Evolutionary conservation across 192 early-diverging fungal genomes (phyloP), one percentile per base, ranked within the genome.

Genomic region (Gorgonomyces haynaldii): DNA sequence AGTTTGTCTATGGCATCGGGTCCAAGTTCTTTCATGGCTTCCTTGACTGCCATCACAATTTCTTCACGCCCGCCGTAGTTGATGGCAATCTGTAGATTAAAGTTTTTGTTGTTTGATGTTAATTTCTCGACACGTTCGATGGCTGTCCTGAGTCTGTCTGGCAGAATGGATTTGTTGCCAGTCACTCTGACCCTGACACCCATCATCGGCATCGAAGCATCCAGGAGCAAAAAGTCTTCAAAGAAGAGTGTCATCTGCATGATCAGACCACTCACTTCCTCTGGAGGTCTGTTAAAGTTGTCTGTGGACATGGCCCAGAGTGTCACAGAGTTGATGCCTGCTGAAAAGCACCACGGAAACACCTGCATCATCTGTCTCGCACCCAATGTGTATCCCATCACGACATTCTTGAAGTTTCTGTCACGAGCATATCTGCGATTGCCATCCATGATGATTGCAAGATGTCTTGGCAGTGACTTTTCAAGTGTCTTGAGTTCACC

Each of bases 231-330:
- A 38, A 97, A 71, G 38, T 85, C 81, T 5, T 70, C 58, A 48
- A 99, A 80, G 52, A n/a, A n/a, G n/a, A n/a, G 90, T 89, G 4
- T 69, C 65, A 35, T 69, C 65, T 25, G 85, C 82, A 10, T 96
- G 49, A 15, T 79, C 59, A 89, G 96, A 93, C 37, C 68, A 2
- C 83, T 64, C 2, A 99, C 91, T 62, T 98, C 92, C 10, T 81
- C 81, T 26, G 66, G 52, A 4, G 55, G 32, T 26, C 96, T 72
- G 55, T 87, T 89, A 60, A 97, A 99, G 69, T 99, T 99, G 55
- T 96, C 92, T 37, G 94, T 91, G 45, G 88, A 91, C 70, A 99
- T 96, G 19, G 96, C 96, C 62, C 88, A 99, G 4, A 96, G 83
- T 23, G 88, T 93, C 10, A 99, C 88, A 3, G 76, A 72, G 42